These are phyloP conservation scores for Fusarium siculi DNA, from an alignment of 2,329 filamentous ascomycete species.

Conservation along the genomic window DNA sequence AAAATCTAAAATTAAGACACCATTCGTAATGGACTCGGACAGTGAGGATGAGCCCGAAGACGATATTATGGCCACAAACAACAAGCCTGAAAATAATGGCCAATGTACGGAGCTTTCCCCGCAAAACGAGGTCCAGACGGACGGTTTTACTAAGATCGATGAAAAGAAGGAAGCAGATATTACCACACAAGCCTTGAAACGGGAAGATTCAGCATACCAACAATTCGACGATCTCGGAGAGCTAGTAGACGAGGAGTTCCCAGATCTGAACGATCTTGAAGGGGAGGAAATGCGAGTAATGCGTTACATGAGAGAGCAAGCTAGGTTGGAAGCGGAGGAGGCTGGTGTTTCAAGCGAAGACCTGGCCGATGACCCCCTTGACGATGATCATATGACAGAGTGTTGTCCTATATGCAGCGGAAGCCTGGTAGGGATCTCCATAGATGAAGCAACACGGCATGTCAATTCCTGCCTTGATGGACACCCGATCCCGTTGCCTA, in stretches of 20 bases:
- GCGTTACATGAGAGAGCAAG: constrained; percentile 81
- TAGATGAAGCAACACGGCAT: constrained; percentile 79
- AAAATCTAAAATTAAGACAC: constrained; percentile 50
- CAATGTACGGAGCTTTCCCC: constrained; percentile 41
- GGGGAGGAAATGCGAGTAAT: constrained; percentile 75
- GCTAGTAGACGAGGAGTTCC: constrained; percentile 64
- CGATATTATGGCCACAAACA: constrained; percentile 3
- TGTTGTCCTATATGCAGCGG: constrained; percentile 83
- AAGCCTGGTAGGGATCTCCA: constrained; percentile 67
- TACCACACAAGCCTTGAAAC: constrained; percentile 39
- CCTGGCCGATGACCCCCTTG: constrained; percentile 46
- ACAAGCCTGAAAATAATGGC: constrained; percentile 9
- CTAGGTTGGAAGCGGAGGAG: constrained; percentile 70
- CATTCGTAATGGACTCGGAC: constrained; percentile 78
- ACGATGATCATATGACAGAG: constrained; percentile 47
- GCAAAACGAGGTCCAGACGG: constrained; percentile 31
- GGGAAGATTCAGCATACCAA: constrained; percentile 46
- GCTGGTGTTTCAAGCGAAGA: constrained; percentile 54
- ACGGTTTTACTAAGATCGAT: constrained; percentile 39
- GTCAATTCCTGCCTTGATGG: constrained; percentile 95
- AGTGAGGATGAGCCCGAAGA: constrained; percentile 54
- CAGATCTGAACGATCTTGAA: constrained; percentile 61
- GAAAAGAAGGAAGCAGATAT: constrained; percentile 27
- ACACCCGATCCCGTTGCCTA: constrained; percentile 69
- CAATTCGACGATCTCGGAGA: constrained; percentile 52